Conservation (phyloP, 2,329 filamentous ascomycete species). For the Epichloe brachyelytri region DNA sequence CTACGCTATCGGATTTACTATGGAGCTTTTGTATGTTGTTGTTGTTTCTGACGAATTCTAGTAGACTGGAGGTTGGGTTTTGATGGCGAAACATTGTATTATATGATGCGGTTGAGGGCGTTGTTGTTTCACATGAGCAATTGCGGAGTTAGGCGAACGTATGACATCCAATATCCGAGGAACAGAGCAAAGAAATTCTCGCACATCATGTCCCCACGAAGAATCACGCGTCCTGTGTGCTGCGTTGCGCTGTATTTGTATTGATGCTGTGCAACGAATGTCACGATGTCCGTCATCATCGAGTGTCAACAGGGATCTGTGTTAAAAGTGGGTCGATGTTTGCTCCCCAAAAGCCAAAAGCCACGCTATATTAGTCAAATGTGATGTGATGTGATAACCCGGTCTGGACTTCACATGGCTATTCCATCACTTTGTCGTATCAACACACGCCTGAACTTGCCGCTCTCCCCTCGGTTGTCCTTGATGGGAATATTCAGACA, state of each 20-base stretch:
- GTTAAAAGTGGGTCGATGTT: not conserved
- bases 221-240: not conserved
- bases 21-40: not conserved
- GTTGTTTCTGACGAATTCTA: not conserved
- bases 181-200: not conserved
- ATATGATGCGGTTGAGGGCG: not conserved
- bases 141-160: constrained; percentile 1
- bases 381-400: not conserved
- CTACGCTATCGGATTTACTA: no score
- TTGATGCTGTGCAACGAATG: no score
- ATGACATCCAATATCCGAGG: constrained; percentile 1
- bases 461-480: not conserved
- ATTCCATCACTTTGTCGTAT: not conserved
- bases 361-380: not conserved
- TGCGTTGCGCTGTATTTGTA: not conserved
- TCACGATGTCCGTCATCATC: no score
- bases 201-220: not conserved
- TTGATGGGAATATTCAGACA: not conserved
- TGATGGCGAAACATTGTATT: not conserved
- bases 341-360: not conserved
- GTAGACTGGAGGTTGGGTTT: not conserved
- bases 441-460: not conserved
- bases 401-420: not conserved
- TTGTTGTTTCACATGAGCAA: not conserved
- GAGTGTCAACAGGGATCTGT: no score